A percentile compares a stretch with the other conserved stretches of the same genome.
Evolutionary conservation across 2,329 filamentous ascomycete genomes (phyloP).

Genomic region (Gliomastix tumulicola): DNA sequence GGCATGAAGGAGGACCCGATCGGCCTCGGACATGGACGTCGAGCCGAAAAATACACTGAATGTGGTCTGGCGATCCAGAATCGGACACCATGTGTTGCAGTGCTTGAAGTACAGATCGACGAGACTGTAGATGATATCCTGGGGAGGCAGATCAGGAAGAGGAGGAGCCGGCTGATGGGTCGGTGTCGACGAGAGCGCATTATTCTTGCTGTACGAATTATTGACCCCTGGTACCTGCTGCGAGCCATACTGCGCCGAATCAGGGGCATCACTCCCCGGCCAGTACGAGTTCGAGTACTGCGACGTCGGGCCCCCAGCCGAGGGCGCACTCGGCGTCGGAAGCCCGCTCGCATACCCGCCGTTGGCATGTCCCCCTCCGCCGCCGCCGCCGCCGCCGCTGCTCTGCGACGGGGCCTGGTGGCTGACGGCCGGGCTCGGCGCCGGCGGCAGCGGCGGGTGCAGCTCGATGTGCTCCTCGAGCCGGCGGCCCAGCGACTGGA

Average conservation of each 20-base stretch:
- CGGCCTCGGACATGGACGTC: slow-evolving; percentile 27
- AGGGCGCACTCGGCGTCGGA: not conserved
- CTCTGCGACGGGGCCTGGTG: slow-evolving; percentile 22
- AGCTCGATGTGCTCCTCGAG: slow-evolving; percentile 31
- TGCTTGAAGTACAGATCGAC: slow-evolving; percentile 59
- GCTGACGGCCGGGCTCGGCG: slow-evolving; percentile 23
- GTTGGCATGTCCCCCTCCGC: no score
- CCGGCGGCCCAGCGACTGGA: slow-evolving; percentile 32
- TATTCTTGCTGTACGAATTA: not conserved
- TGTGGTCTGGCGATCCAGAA: slow-evolving; percentile 34
- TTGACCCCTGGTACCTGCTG: not conserved
- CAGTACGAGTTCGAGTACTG: slow-evolving; percentile 3
- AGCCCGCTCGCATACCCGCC: not conserved
- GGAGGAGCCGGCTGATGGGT: not conserved
- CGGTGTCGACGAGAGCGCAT: not conserved
- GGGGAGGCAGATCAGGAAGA: slow-evolving; percentile 44
- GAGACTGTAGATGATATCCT: slow-evolving; percentile 52
- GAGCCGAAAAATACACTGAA: slow-evolving; percentile 31
- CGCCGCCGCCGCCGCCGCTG: not conserved
- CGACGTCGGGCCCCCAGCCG: slow-evolving; percentile 6
- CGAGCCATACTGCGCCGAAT: slow-evolving; percentile 3
- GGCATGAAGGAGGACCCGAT: slow-evolving; percentile 32
- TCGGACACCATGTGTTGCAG: slow-evolving; percentile 52
- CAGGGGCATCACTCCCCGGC: slow-evolving; percentile 5
- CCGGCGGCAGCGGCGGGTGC: slow-evolving; percentile 20